These are phyloP conservation scores for Pseudomassariella vexata DNA, from an alignment of 2,329 filamentous ascomycete species.

Conservation along the genomic window DNA sequence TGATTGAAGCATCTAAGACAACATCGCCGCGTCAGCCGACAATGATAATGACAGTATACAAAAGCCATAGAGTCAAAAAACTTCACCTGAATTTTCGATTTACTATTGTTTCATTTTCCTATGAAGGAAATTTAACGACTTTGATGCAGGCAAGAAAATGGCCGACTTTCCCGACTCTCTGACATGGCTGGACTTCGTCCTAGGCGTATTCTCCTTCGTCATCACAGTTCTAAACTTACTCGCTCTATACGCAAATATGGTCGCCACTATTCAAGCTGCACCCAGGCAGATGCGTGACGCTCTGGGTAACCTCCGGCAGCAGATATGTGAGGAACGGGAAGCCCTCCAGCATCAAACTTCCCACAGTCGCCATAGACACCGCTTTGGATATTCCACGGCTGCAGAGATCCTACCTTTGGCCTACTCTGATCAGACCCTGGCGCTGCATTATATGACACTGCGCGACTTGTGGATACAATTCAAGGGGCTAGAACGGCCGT, in stretches of 20 bases:
- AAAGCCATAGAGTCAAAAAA: no score
- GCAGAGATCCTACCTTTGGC: slow-evolving; percentile 5
- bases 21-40: no score
- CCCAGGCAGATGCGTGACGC: slow-evolving; percentile 11
- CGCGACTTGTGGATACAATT: slow-evolving; percentile 13
- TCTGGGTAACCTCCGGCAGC: slow-evolving; percentile 11
- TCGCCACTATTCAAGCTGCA: slow-evolving; percentile 11
- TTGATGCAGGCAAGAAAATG: no score
- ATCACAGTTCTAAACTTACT: slow-evolving; percentile 12
- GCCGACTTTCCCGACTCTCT: slow-evolving; percentile 4
- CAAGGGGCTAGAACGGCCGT: slow-evolving; percentile 14
- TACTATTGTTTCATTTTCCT: no score
- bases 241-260: slow-evolving; percentile 12
- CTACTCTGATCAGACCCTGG: slow-evolving; percentile 13
- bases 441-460: slow-evolving; percentile 13
- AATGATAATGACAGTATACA: no score
- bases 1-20: no score
- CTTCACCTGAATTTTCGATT: no score
- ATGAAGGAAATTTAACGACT: no score
- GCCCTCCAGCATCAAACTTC: slow-evolving; percentile 13
- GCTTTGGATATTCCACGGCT: no score
- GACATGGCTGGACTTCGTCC: slow-evolving; percentile 8
- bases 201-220: slow-evolving; percentile 9
- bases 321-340: slow-evolving; percentile 13
- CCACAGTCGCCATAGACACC: slow-evolving; percentile 6